Evolutionary conservation across 2,329 filamentous ascomycete species (phyloP).

Genomic region (Ophiocordyceps camponoti-floridani): DNA sequence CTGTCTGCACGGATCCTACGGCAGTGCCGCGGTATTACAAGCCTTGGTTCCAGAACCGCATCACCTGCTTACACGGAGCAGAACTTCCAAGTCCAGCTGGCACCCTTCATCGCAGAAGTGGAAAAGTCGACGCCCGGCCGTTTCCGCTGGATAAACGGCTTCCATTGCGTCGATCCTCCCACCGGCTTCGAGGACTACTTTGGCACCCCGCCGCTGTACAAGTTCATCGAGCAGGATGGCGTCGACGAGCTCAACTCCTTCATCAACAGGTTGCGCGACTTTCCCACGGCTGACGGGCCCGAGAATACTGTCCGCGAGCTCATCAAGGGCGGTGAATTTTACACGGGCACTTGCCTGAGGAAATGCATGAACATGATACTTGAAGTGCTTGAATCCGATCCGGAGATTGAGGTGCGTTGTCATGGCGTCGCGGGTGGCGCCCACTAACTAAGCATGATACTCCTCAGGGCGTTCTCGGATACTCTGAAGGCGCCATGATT

Average conservation of each 20-base stretch:
- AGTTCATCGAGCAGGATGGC: slow-evolving; percentile 32
- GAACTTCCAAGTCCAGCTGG: slow-evolving; percentile 38
- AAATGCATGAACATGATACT: slow-evolving; percentile 12
- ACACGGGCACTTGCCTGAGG: slow-evolving; percentile 4
- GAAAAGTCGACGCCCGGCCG: slow-evolving; percentile 4
- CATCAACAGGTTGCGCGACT: slow-evolving; percentile 32
- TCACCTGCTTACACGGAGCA: slow-evolving; percentile 7
- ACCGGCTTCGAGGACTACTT: slow-evolving; percentile 39
- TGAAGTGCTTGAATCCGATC: slow-evolving; percentile 24
- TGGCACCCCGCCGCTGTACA: slow-evolving; percentile 33
- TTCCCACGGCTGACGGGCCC: slow-evolving; percentile 29
- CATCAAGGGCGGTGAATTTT: slow-evolving; percentile 13
- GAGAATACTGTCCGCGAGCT: slow-evolving; percentile 39
- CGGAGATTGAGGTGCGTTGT: slow-evolving; percentile 11
- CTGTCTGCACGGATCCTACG: slow-evolving; percentile 39
- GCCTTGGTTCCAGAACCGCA: too few relatives aligned
- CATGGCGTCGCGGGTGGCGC: too few relatives aligned
- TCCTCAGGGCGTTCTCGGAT: slow-evolving; percentile 34
- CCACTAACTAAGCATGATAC: background rate
- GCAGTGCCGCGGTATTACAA: slow-evolving; percentile 30
- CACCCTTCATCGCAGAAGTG: slow-evolving; percentile 10
- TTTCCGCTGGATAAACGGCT: slow-evolving; percentile 34
- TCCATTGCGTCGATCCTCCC: slow-evolving; percentile 29
- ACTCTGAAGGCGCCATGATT: slow-evolving; percentile 40
- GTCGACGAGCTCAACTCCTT: slow-evolving; percentile 24